phyloP scores from a whole-genome alignment of 257 asterid species.

The Gynochthodes officinalis region DNA sequence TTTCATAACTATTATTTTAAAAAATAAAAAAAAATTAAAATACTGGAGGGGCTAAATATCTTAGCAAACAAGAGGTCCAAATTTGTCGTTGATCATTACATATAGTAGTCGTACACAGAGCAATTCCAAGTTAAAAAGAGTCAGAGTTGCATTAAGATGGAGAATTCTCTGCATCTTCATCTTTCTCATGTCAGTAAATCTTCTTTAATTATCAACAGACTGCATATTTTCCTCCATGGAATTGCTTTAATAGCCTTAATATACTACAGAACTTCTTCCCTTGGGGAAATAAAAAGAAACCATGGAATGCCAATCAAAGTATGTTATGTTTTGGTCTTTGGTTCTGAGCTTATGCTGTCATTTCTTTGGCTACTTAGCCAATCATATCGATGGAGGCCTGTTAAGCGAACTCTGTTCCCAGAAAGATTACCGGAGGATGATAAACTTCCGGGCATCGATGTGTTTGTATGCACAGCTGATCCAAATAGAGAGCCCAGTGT shows the following conservation, averaged over 20 bases:
- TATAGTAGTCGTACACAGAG: too few species aligned
- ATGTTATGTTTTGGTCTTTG: slow-evolving; percentile 27
- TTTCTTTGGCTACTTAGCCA: slow-evolving; percentile 49
- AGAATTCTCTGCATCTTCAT: slow-evolving; percentile 32
- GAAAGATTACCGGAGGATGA: slow-evolving; percentile 37
- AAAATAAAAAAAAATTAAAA: too few species aligned
- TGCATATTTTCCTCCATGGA: slow-evolving; percentile 32
- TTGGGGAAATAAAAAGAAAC: slow-evolving; percentile 8
- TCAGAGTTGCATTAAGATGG: too few species aligned
- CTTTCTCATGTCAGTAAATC: slow-evolving; percentile 22
- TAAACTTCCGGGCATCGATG: slow-evolving; percentile 47
- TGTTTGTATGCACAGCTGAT: slow-evolving; percentile 60
- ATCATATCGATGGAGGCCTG: slow-evolving; percentile 46
- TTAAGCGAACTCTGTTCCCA: slow-evolving; percentile 35
- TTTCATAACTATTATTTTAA: too few species aligned
- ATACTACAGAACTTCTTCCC: slow-evolving; percentile 34
- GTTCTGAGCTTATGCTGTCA: slow-evolving; percentile 37
- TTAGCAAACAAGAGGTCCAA: too few species aligned
- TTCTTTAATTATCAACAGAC: slow-evolving; percentile 31
- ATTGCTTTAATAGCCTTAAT: slow-evolving; percentile 36
- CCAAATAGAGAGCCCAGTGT: too few species aligned
- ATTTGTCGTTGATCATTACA: too few species aligned
- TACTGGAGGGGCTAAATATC: too few species aligned
- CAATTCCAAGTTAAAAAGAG: too few species aligned
- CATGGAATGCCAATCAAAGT: slow-evolving; percentile 19